Percentiles rank a stretch among this genome's conserved stretches.
phyloP scores from a whole-genome alignment of 305 asterid species.

The Ajuga reptans region DNA sequence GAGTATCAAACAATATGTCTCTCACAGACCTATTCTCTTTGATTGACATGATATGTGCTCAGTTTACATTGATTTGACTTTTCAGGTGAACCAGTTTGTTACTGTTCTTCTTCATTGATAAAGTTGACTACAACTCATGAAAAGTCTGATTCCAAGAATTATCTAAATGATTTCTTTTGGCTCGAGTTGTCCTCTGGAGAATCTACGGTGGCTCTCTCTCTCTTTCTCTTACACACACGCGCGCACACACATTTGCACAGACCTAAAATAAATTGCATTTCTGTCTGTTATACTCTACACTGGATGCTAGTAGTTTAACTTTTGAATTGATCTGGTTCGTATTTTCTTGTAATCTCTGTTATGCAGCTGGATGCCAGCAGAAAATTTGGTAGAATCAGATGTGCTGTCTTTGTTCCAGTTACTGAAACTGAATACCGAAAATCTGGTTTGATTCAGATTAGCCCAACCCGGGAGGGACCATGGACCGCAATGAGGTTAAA shows the following conservation, averaged over 20 bases:
- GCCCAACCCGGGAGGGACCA: slow-evolving; percentile 82
- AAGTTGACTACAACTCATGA: slow-evolving; percentile 40
- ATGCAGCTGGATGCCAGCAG: slow-evolving; percentile 45
- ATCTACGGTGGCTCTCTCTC: slow-evolving; percentile 42
- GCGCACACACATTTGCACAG: not conserved
- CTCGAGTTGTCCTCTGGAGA: slow-evolving; percentile 54
- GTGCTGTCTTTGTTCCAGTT: slow-evolving; percentile 52
- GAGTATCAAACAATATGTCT: not conserved
- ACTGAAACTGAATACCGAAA: slow-evolving; percentile 37
- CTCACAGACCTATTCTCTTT: not conserved
- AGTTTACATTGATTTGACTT: slow-evolving; percentile 26
- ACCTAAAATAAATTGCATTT: not conserved
- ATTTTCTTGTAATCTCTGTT: slow-evolving; percentile 9
- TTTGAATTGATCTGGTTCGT: not conserved
- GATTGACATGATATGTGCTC: not conserved
- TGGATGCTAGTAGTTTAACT: not conserved
- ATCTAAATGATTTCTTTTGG: slow-evolving; percentile 47
- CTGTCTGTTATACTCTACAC: not conserved
- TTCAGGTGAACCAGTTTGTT: slow-evolving; percentile 67
- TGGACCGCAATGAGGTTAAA: slow-evolving; percentile 85
- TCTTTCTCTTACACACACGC: not conserved
- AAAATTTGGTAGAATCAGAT: slow-evolving; percentile 54
- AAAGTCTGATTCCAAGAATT: slow-evolving; percentile 24
- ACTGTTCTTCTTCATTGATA: slow-evolving; percentile 50
- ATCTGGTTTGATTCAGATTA: slow-evolving; percentile 70